phyloP scores from a whole-genome alignment of 1,284 basidiomycete species.

The Butyriboletus appendiculatus region DNA sequence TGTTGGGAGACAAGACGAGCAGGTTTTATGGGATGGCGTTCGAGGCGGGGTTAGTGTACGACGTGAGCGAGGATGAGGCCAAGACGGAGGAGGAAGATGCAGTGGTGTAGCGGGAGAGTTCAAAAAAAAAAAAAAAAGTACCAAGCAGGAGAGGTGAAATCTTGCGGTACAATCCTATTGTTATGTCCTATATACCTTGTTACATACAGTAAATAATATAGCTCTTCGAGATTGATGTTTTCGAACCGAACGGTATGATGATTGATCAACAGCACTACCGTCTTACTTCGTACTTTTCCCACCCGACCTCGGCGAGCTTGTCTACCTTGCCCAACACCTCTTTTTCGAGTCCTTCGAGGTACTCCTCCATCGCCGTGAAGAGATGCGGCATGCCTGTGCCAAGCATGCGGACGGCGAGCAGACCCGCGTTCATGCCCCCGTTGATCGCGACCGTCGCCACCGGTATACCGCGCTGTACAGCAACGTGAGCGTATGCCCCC shows the following conservation, averaged over 20 bases:
- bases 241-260: no score
- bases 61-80: not conserved
- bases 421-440: constrained; percentile 92
- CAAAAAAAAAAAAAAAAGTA: no score
- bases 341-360: constrained; percentile 73
- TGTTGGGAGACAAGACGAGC: constrained; percentile 23
- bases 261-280: constrained; percentile 13
- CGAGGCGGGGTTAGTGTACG: constrained; percentile 29
- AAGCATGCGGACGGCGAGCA: constrained; percentile 91
- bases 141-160: no score
- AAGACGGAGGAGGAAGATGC: not conserved
- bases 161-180: no score
- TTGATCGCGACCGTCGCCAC: constrained; percentile 98
- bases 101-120: no score
- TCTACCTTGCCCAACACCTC: constrained; percentile 89
- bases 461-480: constrained; percentile 83
- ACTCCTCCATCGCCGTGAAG: constrained; percentile 70
- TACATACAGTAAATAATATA: no score
- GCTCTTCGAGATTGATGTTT: no score
- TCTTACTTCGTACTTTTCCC: constrained; percentile 77
- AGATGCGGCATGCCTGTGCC: constrained; percentile 73
- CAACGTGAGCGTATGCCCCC: not conserved
- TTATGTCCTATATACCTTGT: no score
- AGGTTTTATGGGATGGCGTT: constrained; percentile 31
- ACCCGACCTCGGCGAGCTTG: constrained; percentile 77